These are phyloP conservation scores for Pyrus pyrifolia DNA, from an alignment of 306 rosid species.

Conservation along the genomic window DNA sequence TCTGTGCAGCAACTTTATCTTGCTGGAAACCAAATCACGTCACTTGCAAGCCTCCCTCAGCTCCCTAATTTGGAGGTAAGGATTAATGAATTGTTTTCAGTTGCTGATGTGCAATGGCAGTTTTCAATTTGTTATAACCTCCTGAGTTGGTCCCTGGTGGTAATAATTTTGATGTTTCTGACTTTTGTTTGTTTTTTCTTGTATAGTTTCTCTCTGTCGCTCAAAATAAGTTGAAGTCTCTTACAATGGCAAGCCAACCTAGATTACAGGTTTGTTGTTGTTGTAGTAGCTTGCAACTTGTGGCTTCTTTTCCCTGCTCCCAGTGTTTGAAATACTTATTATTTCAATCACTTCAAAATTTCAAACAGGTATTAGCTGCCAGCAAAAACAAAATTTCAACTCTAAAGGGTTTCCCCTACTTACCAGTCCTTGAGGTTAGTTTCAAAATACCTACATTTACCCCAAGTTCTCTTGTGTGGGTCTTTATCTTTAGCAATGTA, in stretches of 20 bases:
- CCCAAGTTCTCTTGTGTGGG: background rate
- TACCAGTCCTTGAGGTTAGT: slow-evolving; percentile 92
- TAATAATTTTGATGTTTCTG: background rate
- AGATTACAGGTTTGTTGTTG: slow-evolving; percentile 76
- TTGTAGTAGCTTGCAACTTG: slow-evolving; percentile 6
- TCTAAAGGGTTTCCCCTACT: slow-evolving; percentile 83
- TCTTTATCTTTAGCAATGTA: background rate
- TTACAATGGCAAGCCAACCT: slow-evolving; percentile 97
- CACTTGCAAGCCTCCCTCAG: slow-evolving; percentile 89
- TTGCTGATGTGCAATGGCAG: slow-evolving; percentile 8
- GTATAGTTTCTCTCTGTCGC: slow-evolving; percentile 93
- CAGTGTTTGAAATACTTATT: slow-evolving; percentile 1
- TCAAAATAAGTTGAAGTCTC: slow-evolving; percentile 91
- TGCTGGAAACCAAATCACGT: slow-evolving; percentile 98
- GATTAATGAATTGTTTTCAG: slow-evolving; percentile 13
- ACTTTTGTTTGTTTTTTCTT: slow-evolving; percentile 2
- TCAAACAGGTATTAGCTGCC: slow-evolving; percentile 91
- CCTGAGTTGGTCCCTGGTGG: background rate
- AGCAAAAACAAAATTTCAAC: slow-evolving; percentile 92
- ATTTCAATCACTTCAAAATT: slow-evolving; percentile 29
- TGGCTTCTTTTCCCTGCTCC: background rate
- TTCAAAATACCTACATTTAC: background rate
- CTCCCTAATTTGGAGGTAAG: slow-evolving; percentile 96
- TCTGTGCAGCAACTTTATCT: slow-evolving; percentile 83
- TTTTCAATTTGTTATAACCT: slow-evolving; percentile 8